Percentiles rank a stretch among this genome's conserved stretches.
Evolutionary conservation across 2,329 filamentous ascomycete genomes (phyloP).

Genomic region (Penicillium sp.): DNA sequence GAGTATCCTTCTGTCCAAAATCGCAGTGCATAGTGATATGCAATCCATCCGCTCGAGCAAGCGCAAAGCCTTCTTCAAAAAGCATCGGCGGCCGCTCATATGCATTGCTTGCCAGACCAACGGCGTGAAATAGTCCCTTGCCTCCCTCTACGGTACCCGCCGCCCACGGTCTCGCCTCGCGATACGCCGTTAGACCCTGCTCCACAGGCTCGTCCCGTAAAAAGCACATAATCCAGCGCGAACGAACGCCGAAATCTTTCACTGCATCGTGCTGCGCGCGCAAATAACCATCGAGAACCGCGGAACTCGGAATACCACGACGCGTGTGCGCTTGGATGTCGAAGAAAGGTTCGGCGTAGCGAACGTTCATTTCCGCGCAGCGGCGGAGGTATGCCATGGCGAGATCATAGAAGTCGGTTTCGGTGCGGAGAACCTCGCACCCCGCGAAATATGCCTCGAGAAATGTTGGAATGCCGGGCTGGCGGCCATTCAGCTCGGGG

Average conservation of each 20-base stretch:
- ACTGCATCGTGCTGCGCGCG: slow-evolving; percentile 33
- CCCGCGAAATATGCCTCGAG: slow-evolving; percentile 33
- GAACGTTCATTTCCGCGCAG: slow-evolving; percentile 38
- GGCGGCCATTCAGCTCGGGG: slow-evolving; percentile 35
- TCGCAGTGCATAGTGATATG: slow-evolving; percentile 53
- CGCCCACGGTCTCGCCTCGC: slow-evolving; percentile 38
- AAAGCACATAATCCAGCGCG: slow-evolving; percentile 46
- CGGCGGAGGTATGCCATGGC: slow-evolving; percentile 40
- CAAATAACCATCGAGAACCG: slow-evolving; percentile 38
- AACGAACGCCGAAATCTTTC: slow-evolving; percentile 27
- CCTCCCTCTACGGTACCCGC: slow-evolving; percentile 21
- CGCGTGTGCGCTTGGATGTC: slow-evolving; percentile 46
- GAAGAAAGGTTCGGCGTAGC: slow-evolving; percentile 45
- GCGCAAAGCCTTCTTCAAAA: slow-evolving; percentile 44
- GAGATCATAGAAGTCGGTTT: slow-evolving; percentile 43
- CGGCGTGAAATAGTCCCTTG: slow-evolving; percentile 45
- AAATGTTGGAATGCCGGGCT: slow-evolving; percentile 30
- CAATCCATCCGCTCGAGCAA: slow-evolving; percentile 16
- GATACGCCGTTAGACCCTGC: slow-evolving; percentile 42
- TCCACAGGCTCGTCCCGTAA: slow-evolving; percentile 41
- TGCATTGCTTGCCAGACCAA: slow-evolving; percentile 51
- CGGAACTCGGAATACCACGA: slow-evolving; percentile 32
- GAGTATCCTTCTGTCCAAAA: slow-evolving; percentile 51
- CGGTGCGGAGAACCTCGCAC: slow-evolving; percentile 28
- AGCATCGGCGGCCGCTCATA: slow-evolving; percentile 46